Conservation (phyloP, 768 basidiomycete species). For the Multifurca ochricompacta region DNA sequence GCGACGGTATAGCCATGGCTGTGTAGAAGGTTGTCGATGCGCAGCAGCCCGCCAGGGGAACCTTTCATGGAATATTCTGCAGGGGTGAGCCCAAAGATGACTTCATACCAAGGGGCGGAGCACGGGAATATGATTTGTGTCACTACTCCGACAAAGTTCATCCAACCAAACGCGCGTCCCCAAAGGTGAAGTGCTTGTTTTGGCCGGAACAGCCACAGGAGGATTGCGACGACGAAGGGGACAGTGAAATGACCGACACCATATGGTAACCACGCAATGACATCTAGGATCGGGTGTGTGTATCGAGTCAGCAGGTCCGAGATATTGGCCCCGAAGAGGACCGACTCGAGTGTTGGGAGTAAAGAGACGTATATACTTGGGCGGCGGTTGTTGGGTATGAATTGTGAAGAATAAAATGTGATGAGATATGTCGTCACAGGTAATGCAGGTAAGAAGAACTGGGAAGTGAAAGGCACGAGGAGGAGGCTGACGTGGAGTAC, state of each 20-base stretch:
- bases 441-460: constrained; percentile 84
- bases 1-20: constrained; percentile 64
- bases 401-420: constrained; percentile 78
- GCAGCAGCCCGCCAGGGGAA: constrained; percentile 85
- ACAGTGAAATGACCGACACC: constrained; percentile 87
- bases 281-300: constrained; percentile 87
- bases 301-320: constrained; percentile 93
- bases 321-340: constrained; percentile 95
- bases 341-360: constrained; percentile 89
- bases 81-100: constrained; percentile 92
- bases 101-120: constrained; percentile 95
- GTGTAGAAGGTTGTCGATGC: constrained; percentile 86
- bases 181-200: constrained; percentile 76
- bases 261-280: constrained; percentile 94
- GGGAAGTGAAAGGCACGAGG: constrained; percentile 77
- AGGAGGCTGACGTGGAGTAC: constrained; percentile 59
- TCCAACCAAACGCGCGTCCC: constrained; percentile 83
- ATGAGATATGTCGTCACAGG: constrained; percentile 85
- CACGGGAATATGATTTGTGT: constrained; percentile 87
- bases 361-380: constrained; percentile 87
- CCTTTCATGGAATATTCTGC: constrained; percentile 90
- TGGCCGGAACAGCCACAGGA: constrained; percentile 85
- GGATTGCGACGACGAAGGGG: constrained; percentile 79
- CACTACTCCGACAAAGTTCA: constrained; percentile 85
- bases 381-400: constrained; percentile 68